Conservation (phyloP, 2,329 filamentous ascomycete species). For the Stromatinia cepivora region DNA sequence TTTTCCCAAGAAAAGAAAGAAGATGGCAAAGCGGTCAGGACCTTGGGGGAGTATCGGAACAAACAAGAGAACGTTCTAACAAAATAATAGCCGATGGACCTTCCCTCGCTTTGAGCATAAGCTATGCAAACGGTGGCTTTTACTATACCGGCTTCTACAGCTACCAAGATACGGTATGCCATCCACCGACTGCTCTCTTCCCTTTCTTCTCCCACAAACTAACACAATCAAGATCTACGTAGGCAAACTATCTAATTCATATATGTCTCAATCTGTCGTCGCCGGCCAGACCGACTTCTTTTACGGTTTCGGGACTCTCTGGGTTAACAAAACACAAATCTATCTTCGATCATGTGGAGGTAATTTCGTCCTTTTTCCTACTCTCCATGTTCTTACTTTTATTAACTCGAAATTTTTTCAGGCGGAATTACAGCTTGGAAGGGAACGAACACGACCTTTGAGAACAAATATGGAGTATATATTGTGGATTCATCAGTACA, state of each 20-base stretch:
- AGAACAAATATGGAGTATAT: constrained; percentile 68
- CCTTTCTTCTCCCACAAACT: neutral
- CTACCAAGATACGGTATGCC: constrained; percentile 63
- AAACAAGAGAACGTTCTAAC: neutral
- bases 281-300: constrained; percentile 69
- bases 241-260: constrained; percentile 65
- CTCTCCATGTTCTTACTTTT: too few relatives aligned
- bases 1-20: neutral
- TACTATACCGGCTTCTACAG: constrained; percentile 66
- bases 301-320: constrained; percentile 61
- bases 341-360: constrained; percentile 57
- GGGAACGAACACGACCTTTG: constrained; percentile 63
- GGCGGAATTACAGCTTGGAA: constrained; percentile 72
- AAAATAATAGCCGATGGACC: constrained; percentile 47
- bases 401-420: too few relatives aligned
- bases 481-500: constrained; percentile 55
- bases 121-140: constrained; percentile 65
- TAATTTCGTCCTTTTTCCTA: too few relatives aligned
- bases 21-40: too few relatives aligned
- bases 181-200: neutral
- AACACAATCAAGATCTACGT: constrained; percentile 53
- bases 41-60: neutral
- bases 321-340: constrained; percentile 55
- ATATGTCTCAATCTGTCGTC: constrained; percentile 60
- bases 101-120: constrained; percentile 59